Evolutionary conservation across 371 early-diverging fungal species (phyloP).

Genomic region (Mucor mucedo): DNA sequence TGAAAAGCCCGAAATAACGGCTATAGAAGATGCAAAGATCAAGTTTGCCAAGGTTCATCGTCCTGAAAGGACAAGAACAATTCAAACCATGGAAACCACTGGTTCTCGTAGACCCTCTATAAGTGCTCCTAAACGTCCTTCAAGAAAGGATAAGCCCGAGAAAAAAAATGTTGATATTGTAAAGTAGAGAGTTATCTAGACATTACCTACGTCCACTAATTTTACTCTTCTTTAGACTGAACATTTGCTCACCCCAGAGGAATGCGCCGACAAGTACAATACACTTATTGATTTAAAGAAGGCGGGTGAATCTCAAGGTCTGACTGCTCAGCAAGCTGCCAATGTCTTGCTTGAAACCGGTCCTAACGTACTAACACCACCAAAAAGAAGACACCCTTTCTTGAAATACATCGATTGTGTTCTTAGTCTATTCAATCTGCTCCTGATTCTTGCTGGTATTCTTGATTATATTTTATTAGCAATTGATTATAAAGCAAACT

Average conservation of each 20-base stretch:
- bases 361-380: constrained; percentile 86
- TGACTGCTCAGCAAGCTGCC: constrained; percentile 66
- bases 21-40: constrained; percentile 30
- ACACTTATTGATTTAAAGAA: constrained; percentile 61
- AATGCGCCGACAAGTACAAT: constrained; percentile 65
- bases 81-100: constrained; percentile 33
- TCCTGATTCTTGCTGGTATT: constrained; percentile 85
- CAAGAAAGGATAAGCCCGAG: constrained; percentile 17
- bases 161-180: constrained; percentile 45
- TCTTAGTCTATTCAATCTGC: constrained; percentile 80
- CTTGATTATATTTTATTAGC: constrained; percentile 77
- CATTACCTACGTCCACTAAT: not conserved
- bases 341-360: constrained; percentile 72
- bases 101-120: constrained; percentile 37
- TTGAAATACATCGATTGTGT: constrained; percentile 78
- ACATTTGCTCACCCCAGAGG: constrained; percentile 75
- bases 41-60: constrained; percentile 27
- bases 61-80: constrained; percentile 39
- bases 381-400: constrained; percentile 77
- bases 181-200: constrained; percentile 16
- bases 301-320: constrained; percentile 74
- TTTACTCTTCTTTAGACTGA: constrained; percentile 52
- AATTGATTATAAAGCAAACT: constrained; percentile 73
- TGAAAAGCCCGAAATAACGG: constrained; percentile 7
- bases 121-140: constrained; percentile 31